Percentiles rank a stretch among this genome's conserved stretches.
These are phyloP conservation scores for Trichoderma pleuroti DNA, from an alignment of 2,329 filamentous ascomycete genomes.

Conservation along the genomic window DNA sequence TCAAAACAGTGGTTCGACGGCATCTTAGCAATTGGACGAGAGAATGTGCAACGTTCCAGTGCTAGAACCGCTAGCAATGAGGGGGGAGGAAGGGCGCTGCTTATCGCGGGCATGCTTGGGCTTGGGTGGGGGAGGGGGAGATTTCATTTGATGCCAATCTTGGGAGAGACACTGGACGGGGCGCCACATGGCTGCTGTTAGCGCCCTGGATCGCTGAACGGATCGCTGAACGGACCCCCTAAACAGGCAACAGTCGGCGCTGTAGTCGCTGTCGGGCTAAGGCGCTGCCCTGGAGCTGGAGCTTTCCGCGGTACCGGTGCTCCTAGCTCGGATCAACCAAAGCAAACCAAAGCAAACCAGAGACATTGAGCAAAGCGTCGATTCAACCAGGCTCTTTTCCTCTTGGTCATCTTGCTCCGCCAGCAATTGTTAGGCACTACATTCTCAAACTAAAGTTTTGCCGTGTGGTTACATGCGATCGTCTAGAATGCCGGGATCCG, in stretches of 20 bases:
- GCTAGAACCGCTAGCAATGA: slow-evolving; percentile 19
- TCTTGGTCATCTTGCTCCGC: not conserved
- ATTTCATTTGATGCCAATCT: not conserved
- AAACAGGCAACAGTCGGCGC: not conserved
- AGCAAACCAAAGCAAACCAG: not conserved
- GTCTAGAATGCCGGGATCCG: not conserved
- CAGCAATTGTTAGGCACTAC: not conserved
- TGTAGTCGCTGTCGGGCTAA: not conserved
- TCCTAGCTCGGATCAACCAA: not conserved
- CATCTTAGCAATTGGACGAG: slow-evolving; percentile 1
- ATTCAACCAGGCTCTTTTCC: not conserved
- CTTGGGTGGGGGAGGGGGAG: not conserved
- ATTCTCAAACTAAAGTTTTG: not conserved
- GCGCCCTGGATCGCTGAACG: not conserved
- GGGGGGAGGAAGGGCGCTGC: slow-evolving; percentile 18
- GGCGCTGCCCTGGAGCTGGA: not conserved
- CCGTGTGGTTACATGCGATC: slow-evolving; percentile 13
- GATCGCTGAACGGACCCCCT: not conserved
- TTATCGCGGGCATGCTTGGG: not conserved
- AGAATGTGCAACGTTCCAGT: slow-evolving; percentile 30
- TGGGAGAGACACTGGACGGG: not conserved
- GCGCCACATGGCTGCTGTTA: slow-evolving; percentile 1
- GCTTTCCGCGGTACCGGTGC: not conserved
- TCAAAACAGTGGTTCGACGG: slow-evolving; percentile 1
- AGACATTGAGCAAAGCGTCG: not conserved